Evolutionary conservation across 805 yeast genomes (phyloP), one percentile per base, ranked within the genome.

Genomic region (Nakazawaea anatomiae): DNA sequence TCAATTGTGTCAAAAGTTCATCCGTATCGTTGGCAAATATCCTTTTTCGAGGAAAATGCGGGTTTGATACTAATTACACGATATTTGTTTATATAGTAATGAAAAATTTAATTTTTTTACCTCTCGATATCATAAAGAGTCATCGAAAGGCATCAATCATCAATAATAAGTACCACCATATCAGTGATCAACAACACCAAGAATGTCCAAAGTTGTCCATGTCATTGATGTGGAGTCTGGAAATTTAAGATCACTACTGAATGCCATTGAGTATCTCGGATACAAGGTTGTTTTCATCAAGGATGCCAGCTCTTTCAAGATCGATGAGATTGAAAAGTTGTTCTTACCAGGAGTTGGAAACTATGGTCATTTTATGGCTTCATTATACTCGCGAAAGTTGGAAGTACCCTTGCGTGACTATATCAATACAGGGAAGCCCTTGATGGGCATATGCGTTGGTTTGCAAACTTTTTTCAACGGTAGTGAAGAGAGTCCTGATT

Each of bases 371-470:
- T 91, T 92, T 64, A 90, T 91, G 54, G 80, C 79, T 48, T 82
- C 86, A 58, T 67, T 94, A 44, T 74, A 73, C 44, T 71, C 72
- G 4, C 76, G 86, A 52, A 79, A 83, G 0, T 81, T 92, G 54
- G 80, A 75, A 11, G 76, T 71, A 38, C 96, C 95, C 0, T 69
- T 95, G 29, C 70, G 68, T 48, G 66, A 76, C 43, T 90, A 89
- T 60, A 82, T 91, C 38, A 68, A 72, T 6, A 71, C 86, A n/a
- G 97, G 96, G 1, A 82, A 82, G 59, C 89, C 95, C 12, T 70
- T 94, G 31, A 89, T 94, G 96, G 99, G 99, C 5, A 89, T 94
- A 55, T 94, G 99, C 71, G 98, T 94, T 42, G 99, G 99, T 6
- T 72, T 94, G 51, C 99, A 94, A 66, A 76, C 96, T 1, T 73